Evolutionary conservation across 805 yeast species (phyloP).

Genomic region (Candida boleticola): DNA sequence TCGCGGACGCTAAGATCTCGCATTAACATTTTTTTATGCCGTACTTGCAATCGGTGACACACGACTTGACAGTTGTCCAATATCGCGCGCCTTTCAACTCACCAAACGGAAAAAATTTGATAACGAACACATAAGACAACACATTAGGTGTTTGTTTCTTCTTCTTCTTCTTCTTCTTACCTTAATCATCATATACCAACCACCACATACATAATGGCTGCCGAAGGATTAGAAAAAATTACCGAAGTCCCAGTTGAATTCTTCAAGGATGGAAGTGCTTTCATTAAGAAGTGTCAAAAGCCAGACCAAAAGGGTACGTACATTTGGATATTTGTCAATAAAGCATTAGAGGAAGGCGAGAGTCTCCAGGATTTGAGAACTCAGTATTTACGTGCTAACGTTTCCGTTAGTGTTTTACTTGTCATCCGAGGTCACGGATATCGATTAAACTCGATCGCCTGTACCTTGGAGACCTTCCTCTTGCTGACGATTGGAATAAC

Average conservation of each 20-base stretch:
- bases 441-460: background rate
- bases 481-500: constrained; percentile 1
- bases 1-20: no score
- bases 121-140: no score
- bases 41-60: background rate
- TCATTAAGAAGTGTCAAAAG: constrained; percentile 87
- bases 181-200: no score
- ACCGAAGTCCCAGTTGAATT: constrained; percentile 89
- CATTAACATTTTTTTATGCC: no score
- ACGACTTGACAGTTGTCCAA: constrained; percentile 7
- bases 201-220: constrained; percentile 32
- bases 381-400: background rate
- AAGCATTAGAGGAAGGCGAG: background rate
- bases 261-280: constrained; percentile 86
- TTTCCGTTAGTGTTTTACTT: background rate
- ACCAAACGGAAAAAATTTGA: no score
- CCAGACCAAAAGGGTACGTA: constrained; percentile 76
- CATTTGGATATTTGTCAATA: constrained; percentile 3
- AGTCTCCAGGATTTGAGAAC: background rate
- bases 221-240: constrained; percentile 68
- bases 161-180: no score
- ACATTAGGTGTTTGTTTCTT: no score
- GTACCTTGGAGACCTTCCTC: background rate
- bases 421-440: background rate
- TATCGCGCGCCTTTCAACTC: no score